Evolutionary conservation across 75 land plant species (phyloP).

Genomic region (Cupressus sempervirens): DNA sequence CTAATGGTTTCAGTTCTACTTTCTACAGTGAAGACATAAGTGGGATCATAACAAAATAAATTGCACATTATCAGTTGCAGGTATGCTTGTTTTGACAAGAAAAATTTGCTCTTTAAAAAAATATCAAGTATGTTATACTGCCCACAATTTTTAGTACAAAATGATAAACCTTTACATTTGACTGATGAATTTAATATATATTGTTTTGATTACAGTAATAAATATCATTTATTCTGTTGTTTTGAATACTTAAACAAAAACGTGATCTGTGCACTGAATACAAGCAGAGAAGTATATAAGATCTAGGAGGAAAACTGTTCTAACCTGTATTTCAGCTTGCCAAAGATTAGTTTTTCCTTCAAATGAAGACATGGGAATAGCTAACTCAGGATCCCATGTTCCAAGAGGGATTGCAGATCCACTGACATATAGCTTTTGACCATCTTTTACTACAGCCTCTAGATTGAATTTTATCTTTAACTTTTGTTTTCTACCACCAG

Average conservation of each 20-base stretch:
- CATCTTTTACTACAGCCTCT: conserved; percentile 50
- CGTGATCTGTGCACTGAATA: neutral
- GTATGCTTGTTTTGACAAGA: neutral
- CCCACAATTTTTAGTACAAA: neutral
- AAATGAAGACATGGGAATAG: conserved; percentile 38
- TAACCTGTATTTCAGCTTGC: conserved; percentile 55
- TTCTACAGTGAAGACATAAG: neutral
- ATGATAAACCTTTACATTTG: neutral
- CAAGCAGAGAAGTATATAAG: neutral
- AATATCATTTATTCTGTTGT: neutral
- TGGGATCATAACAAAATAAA: neutral
- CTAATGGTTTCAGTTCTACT: neutral
- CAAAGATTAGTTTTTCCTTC: conserved; percentile 35
- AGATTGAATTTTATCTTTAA: conserved; percentile 39
- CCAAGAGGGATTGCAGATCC: conserved; percentile 43
- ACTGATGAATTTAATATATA: neutral
- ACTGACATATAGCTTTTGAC: conserved; percentile 35
- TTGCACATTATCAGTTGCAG: neutral
- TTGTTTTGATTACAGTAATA: neutral
- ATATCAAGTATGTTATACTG: neutral
- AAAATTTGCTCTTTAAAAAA: neutral
- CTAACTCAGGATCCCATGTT: conserved; percentile 58
- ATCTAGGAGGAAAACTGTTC: neutral
- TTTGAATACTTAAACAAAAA: neutral
- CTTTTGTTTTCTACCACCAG: neutral